Evolutionary conservation across 768 basidiomycete species (phyloP).

Genomic region (Termitomyces bulborhizus): DNA sequence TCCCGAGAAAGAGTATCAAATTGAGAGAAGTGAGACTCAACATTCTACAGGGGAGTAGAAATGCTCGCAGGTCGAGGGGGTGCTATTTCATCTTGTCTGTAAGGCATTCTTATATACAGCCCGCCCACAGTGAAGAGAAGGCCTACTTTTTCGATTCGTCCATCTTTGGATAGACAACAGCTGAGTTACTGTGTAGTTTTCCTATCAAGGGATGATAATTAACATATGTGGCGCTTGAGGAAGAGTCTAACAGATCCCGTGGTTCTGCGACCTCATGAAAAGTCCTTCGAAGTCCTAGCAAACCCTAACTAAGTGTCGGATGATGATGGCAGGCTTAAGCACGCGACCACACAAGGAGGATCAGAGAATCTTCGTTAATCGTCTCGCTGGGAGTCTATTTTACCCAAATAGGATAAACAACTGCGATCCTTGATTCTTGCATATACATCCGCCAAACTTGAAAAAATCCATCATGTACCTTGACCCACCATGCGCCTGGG

Average conservation of each 20-base stretch:
- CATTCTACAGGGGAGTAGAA: not conserved
- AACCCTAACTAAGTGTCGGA: not conserved
- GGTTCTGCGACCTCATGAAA: not conserved
- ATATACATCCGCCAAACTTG: not conserved
- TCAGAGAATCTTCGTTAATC: not conserved
- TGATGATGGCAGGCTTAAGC: not conserved
- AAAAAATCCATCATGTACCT: not conserved
- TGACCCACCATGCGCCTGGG: not conserved
- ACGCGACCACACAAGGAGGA: not conserved
- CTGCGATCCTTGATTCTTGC: not conserved
- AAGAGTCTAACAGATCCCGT: not conserved
- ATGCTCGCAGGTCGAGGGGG: not conserved
- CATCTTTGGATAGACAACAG: not conserved
- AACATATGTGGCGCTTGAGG: not conserved
- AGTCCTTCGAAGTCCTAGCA: not conserved
- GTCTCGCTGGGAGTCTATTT: not conserved
- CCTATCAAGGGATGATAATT: not conserved
- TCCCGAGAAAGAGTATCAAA: not conserved
- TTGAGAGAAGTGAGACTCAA: not conserved
- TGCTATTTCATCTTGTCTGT: not conserved
- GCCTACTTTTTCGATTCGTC: not conserved
- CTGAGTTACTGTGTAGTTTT: not conserved
- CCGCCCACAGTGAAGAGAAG: not conserved
- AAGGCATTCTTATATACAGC: not conserved
- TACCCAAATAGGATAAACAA: not conserved